phyloP scores from a whole-genome alignment of 305 asterid genomes.

The Rubia peregrina region DNA sequence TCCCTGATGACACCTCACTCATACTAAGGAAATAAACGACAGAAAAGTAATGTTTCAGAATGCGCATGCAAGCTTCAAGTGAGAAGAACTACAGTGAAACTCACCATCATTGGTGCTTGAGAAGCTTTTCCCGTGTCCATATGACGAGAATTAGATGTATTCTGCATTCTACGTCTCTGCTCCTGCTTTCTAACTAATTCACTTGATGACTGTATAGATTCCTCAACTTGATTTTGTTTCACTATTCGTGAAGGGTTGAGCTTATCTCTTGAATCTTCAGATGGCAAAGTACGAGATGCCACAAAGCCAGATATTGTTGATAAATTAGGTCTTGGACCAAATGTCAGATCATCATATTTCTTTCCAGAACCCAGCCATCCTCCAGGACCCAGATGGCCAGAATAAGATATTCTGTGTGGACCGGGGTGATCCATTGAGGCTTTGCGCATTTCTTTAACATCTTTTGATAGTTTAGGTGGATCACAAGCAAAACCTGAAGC shows the following conservation, averaged over 20 bases:
- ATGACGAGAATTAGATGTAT: slow-evolving; percentile 31
- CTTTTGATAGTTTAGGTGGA: slow-evolving; percentile 29
- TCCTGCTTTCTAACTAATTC: slow-evolving; percentile 41
- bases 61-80: slow-evolving; percentile 3
- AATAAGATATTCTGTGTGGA: slow-evolving; percentile 38
- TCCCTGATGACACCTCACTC: slow-evolving; percentile 1
- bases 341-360: slow-evolving; percentile 32
- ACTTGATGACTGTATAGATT: slow-evolving; percentile 38
- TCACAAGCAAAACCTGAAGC: slow-evolving; percentile 31
- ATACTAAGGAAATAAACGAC: neutral
- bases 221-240: slow-evolving; percentile 29
- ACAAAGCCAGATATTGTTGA: slow-evolving; percentile 41
- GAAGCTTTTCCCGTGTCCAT: slow-evolving; percentile 35
- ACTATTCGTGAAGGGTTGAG: slow-evolving; percentile 27
- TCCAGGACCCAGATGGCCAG: slow-evolving; percentile 68
- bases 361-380: slow-evolving; percentile 40
- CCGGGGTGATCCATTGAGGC: slow-evolving; percentile 27
- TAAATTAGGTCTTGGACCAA: slow-evolving; percentile 27
- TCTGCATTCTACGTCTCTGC: slow-evolving; percentile 29
- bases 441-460: slow-evolving; percentile 28
- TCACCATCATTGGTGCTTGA: slow-evolving; percentile 41
- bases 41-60: neutral
- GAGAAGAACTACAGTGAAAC: slow-evolving; percentile 17
- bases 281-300: slow-evolving; percentile 40
- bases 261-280: slow-evolving; percentile 36